These are phyloP conservation scores for Talaromyces marneffei DNA, from an alignment of 2,329 filamentous ascomycete genomes.

Conservation along the genomic window DNA sequence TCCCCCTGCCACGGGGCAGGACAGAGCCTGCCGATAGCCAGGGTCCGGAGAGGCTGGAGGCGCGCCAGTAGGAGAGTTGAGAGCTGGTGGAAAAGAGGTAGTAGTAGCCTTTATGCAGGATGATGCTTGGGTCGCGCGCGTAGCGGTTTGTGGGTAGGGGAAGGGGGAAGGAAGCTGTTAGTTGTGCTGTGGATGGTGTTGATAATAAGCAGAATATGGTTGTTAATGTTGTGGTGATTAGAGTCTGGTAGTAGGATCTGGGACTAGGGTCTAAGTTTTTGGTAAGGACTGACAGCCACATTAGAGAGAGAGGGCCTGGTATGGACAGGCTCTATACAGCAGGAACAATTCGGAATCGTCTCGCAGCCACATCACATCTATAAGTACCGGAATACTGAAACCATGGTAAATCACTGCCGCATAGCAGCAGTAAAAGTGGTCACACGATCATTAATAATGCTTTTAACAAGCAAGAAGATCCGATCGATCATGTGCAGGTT, in stretches of 20 bases:
- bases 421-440: not conserved
- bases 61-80: slow-evolving; percentile 3
- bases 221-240: not conserved
- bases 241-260: not conserved
- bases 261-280: not conserved
- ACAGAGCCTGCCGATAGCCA: slow-evolving; percentile 21
- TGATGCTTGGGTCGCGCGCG: slow-evolving; percentile 11
- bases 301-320: not conserved
- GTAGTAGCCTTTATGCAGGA: slow-evolving; percentile 10
- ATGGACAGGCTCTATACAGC: too few species aligned
- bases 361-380: not conserved
- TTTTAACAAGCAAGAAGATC: not conserved
- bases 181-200: not conserved
- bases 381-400: not conserved
- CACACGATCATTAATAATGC: not conserved
- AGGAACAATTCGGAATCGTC: too few species aligned
- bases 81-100: slow-evolving; percentile 11
- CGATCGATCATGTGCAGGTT: not conserved
- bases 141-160: slow-evolving; percentile 7
- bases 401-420: not conserved
- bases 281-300: not conserved
- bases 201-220: not conserved
- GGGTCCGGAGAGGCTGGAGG: slow-evolving; percentile 10
- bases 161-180: not conserved
- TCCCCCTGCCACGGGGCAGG: slow-evolving; percentile 22